Evolutionary conservation across 257 asterid species (phyloP).

Genomic region (Nicotiana noctiflora): DNA sequence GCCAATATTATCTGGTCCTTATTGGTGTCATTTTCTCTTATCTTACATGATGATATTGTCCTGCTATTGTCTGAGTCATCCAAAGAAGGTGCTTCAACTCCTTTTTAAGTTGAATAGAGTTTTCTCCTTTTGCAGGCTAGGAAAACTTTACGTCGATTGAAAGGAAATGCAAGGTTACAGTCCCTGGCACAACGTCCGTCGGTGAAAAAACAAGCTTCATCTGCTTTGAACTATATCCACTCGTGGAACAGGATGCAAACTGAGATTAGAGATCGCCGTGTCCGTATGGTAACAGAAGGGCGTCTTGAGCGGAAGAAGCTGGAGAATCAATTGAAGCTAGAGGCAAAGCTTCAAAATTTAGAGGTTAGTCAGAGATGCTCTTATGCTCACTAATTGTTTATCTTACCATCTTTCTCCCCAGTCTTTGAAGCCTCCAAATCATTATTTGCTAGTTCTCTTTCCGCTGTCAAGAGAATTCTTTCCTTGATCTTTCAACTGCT

Average conservation of each 20-base stretch:
- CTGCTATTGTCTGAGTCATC: not conserved
- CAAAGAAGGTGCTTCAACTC: not conserved
- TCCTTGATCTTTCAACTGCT: not conserved
- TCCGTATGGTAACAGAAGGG: constrained; percentile 69
- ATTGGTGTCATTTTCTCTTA: not conserved
- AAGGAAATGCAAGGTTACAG: constrained; percentile 55
- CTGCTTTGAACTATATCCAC: constrained; percentile 54
- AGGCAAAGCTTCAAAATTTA: constrained; percentile 76
- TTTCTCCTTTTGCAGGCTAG: constrained; percentile 53
- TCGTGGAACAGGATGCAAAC: constrained; percentile 74
- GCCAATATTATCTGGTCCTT: not conserved
- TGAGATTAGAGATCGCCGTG: constrained; percentile 63
- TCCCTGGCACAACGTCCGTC: constrained; percentile 43
- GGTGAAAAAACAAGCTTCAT: constrained; percentile 66
- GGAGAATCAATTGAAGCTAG: constrained; percentile 77
- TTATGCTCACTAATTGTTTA: not conserved
- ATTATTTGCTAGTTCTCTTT: not conserved
- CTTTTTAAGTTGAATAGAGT: not conserved
- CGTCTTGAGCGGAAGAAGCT: constrained; percentile 67
- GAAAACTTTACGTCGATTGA: constrained; percentile 41
- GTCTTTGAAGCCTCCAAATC: not conserved
- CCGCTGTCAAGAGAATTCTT: not conserved
- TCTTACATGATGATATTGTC: too few species aligned
- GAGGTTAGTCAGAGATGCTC: constrained; percentile 42
- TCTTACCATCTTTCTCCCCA: not conserved